These are phyloP conservation scores for Akanthomyces muscarius DNA, from an alignment of 2,329 filamentous ascomycete genomes.

Conservation along the genomic window DNA sequence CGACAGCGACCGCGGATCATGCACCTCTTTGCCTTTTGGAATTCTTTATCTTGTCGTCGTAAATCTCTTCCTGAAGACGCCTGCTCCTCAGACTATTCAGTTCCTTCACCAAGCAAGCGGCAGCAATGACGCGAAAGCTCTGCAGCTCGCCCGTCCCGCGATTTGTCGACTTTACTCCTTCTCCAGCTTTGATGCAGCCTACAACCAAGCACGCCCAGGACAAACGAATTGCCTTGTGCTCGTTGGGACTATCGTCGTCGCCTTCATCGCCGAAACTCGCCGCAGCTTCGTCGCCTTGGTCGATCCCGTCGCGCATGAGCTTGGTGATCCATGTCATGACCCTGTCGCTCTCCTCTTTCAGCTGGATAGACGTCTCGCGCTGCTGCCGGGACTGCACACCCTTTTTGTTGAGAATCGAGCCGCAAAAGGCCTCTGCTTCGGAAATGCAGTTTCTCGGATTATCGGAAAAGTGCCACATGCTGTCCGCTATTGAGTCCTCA, in stretches of 20 bases:
- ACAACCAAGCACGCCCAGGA: constrained; percentile 34
- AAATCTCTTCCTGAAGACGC: background rate
- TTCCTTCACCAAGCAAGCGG: constrained; percentile 17
- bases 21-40: background rate
- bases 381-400: constrained; percentile 48
- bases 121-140: constrained; percentile 37
- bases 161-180: constrained; percentile 6
- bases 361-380: constrained; percentile 47
- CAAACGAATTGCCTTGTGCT: constrained; percentile 28
- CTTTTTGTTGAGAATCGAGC: constrained; percentile 47
- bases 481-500: constrained; percentile 38
- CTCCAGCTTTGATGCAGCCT: constrained; percentile 19
- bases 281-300: background rate
- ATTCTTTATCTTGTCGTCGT: background rate
- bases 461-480: constrained; percentile 43
- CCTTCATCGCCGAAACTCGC: background rate
- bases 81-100: background rate
- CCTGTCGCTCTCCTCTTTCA: constrained; percentile 49
- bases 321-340: constrained; percentile 39
- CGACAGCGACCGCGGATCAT: too few species aligned
- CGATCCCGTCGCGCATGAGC: constrained; percentile 25
- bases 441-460: constrained; percentile 41
- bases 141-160: constrained; percentile 24
- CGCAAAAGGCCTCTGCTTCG: constrained; percentile 54
- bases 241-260: background rate